A percentile compares a stretch with the other conserved stretches of the same genome.
phyloP scores from a whole-genome alignment of 2,329 filamentous ascomycete genomes.

The Tolypocladium nubicola region DNA sequence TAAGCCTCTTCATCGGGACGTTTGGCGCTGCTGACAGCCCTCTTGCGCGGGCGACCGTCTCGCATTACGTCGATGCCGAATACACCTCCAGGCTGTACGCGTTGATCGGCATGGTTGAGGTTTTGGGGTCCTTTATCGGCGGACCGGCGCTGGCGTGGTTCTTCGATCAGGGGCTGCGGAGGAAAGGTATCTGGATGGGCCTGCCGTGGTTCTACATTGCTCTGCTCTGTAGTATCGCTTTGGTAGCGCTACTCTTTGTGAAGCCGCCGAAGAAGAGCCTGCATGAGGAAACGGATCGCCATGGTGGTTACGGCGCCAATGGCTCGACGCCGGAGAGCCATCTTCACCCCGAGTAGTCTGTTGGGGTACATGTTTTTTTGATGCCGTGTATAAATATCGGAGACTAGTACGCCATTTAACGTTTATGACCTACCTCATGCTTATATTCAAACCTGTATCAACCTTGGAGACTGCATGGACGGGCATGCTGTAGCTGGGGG shows the following conservation, averaged over 20 bases:
- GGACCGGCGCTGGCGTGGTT: slow-evolving; percentile 27
- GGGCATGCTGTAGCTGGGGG: slow-evolving; percentile 3
- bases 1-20: slow-evolving; percentile 24
- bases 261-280: slow-evolving; percentile 14
- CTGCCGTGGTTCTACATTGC: slow-evolving; percentile 29
- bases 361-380: too few species aligned
- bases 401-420: too few species aligned
- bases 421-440: too few species aligned
- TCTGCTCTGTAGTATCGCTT: slow-evolving; percentile 15
- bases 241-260: slow-evolving; percentile 20
- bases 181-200: slow-evolving; percentile 24
- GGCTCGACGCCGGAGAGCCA: slow-evolving; percentile 13
- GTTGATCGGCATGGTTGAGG: slow-evolving; percentile 27
- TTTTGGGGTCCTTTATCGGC: slow-evolving; percentile 27
- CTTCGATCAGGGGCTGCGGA: slow-evolving; percentile 24
- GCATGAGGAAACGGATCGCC: slow-evolving; percentile 4
- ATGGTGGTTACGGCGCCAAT: slow-evolving; percentile 9
- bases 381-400: too few species aligned
- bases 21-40: slow-evolving; percentile 28
- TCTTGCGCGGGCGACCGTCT: slow-evolving; percentile 27
- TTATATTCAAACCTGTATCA: too few species aligned
- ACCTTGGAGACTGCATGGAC: too few species aligned
- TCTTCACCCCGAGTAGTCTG: slow-evolving; percentile 10
- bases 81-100: slow-evolving; percentile 30
- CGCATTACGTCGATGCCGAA: slow-evolving; percentile 24